phyloP scores from a whole-genome alignment of 768 basidiomycete genomes.

The Clathrus columnatus region DNA sequence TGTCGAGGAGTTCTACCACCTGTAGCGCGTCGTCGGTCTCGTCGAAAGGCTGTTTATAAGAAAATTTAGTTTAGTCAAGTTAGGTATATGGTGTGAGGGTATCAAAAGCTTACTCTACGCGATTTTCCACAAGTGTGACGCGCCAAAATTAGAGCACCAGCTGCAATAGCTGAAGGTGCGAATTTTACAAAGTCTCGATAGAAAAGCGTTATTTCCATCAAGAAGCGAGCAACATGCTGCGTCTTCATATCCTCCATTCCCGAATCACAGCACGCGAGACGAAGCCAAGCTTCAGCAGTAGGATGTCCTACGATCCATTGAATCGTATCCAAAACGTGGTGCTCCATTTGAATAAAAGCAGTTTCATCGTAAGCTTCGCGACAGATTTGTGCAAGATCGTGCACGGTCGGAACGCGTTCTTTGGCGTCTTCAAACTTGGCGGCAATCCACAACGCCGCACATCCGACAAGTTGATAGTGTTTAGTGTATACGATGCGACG shows the following conservation, averaged over 20 bases:
- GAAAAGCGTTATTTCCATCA: slow-evolving; percentile 99
- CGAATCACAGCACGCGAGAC: slow-evolving; percentile 69
- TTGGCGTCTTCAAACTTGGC: slow-evolving; percentile 99
- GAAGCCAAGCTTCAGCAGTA: slow-evolving; percentile 95
- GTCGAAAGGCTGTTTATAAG: slow-evolving; percentile 36
- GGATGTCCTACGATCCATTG: slow-evolving; percentile 96
- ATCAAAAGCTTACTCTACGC: slow-evolving; percentile 48
- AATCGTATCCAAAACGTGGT: slow-evolving; percentile 91
- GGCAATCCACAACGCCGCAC: slow-evolving; percentile 97
- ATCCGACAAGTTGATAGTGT: slow-evolving; percentile 98
- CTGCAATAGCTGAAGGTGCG: slow-evolving; percentile 77
- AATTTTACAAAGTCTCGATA: slow-evolving; percentile 91
- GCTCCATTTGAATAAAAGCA: slow-evolving; percentile 99
- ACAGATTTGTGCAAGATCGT: slow-evolving; percentile 91
- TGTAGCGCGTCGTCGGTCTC: slow-evolving; percentile 79
- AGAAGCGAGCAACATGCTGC: slow-evolving; percentile 91
- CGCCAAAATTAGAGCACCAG: slow-evolving; percentile 83
- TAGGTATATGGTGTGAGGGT: neutral
- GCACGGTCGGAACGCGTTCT: slow-evolving; percentile 92
- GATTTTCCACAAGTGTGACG: slow-evolving; percentile 79
- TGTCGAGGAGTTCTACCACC: slow-evolving; percentile 81
- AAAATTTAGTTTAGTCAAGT: neutral
- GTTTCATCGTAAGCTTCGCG: slow-evolving; percentile 95
- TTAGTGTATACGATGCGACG: slow-evolving; percentile 98
- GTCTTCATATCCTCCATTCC: slow-evolving; percentile 76